Evolutionary conservation across 371 early-diverging fungal species (phyloP).

Genomic region (Apophysomyces sp.): DNA sequence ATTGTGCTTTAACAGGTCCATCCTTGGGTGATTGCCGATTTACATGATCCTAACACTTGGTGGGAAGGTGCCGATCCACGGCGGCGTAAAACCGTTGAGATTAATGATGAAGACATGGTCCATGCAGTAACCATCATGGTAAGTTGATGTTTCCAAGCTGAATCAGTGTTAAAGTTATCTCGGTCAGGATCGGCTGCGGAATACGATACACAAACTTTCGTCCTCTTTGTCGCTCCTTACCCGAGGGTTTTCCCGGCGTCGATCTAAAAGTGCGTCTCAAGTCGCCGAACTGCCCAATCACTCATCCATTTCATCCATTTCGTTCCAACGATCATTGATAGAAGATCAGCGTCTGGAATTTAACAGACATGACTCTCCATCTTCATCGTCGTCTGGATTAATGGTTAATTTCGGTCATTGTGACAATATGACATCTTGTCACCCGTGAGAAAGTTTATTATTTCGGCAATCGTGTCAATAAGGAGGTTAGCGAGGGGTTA

Average conservation of each 20-base stretch:
- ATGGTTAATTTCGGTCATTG: not conserved
- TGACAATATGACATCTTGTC: not conserved
- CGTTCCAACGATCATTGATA: not conserved
- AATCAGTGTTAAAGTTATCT: no score
- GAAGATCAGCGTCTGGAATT: not conserved
- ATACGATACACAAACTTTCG: slow-evolving; percentile 24
- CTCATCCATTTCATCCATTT: not conserved
- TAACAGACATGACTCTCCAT: not conserved
- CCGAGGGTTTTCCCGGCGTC: slow-evolving; percentile 18
- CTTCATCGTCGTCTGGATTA: not conserved
- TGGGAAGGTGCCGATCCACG: slow-evolving; percentile 38
- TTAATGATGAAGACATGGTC: slow-evolving; percentile 24
- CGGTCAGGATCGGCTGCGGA: slow-evolving; percentile 25
- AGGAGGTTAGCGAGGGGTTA: not conserved
- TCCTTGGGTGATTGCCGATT: slow-evolving; percentile 84
- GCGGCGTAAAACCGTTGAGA: slow-evolving; percentile 22
- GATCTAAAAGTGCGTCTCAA: slow-evolving; percentile 18
- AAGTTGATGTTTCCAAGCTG: no score
- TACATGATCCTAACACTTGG: slow-evolving; percentile 56
- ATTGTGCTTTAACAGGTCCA: slow-evolving; percentile 50
- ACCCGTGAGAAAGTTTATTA: not conserved
- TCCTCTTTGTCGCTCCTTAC: slow-evolving; percentile 20
- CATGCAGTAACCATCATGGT: slow-evolving; percentile 36
- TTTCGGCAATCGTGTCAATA: not conserved
- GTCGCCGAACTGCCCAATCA: not conserved